Evolutionary conservation across 805 yeast genomes (phyloP).

Genomic region (Myxozyma neotropica): DNA sequence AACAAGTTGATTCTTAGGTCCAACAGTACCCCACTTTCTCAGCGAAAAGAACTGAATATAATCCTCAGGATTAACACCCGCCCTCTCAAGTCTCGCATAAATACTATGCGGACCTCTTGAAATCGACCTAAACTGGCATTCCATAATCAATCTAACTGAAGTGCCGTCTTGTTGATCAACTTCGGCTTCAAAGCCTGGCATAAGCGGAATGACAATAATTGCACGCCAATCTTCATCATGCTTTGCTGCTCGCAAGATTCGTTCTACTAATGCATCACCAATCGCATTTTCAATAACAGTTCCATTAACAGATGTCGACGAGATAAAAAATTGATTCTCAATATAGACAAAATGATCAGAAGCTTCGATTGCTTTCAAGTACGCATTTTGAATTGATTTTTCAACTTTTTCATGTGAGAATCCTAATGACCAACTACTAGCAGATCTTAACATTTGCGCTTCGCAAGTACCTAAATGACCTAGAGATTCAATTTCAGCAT

Average conservation of each 20-base stretch:
- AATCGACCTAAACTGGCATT: conserved; percentile 91
- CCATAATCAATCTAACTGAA: conserved; percentile 93
- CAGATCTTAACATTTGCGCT: conserved; percentile 83
- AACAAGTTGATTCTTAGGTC: conserved; percentile 68
- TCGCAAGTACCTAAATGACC: conserved; percentile 83
- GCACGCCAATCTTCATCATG: conserved; percentile 85
- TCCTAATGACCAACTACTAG: conserved; percentile 93
- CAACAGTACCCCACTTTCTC: conserved; percentile 94
- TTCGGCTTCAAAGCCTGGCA: conserved; percentile 96
- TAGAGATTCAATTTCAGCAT: conserved; percentile 63
- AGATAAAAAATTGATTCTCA: conserved; percentile 93
- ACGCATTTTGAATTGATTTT: conserved; percentile 89
- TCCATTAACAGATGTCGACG: conserved; percentile 86
- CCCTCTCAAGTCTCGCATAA: conserved; percentile 73
- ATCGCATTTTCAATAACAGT: conserved; percentile 81
- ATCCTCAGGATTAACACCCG: conserved; percentile 84
- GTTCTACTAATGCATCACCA: conserved; percentile 96
- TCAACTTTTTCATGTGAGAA: conserved; percentile 67
- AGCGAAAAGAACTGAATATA: conserved; percentile 89
- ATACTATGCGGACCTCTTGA: conserved; percentile 88
- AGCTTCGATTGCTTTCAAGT: conserved; percentile 83
- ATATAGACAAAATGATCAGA: conserved; percentile 91
- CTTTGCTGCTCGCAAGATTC: conserved; percentile 85
- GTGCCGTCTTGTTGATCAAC: conserved; percentile 94
- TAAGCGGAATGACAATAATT: conserved; percentile 84